Percentiles rank a stretch among this genome's conserved stretches.
Evolutionary conservation across 176 grass and related monocot genomes (phyloP).

Genomic region (Aegilops sharonensis): DNA sequence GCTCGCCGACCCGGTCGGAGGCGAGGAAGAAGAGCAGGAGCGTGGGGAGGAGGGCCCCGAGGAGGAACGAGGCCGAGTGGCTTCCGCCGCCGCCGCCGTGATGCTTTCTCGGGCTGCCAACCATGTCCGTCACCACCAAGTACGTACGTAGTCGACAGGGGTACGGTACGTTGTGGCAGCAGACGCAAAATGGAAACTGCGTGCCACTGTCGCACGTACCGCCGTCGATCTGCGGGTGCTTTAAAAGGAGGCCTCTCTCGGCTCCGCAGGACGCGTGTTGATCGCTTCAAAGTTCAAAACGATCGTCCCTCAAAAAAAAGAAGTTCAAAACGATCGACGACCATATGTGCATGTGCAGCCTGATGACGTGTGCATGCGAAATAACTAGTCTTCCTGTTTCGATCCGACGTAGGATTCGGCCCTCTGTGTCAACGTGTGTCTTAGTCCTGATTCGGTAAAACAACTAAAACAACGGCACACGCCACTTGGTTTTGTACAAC

Average conservation of each 20-base stretch:
- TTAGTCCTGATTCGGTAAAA: too few species aligned
- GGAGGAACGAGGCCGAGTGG: constrained; percentile 33
- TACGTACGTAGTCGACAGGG: background rate
- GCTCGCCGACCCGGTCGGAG: constrained; percentile 33
- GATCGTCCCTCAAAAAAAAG: too few species aligned
- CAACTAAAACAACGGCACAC: background rate
- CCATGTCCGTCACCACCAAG: background rate
- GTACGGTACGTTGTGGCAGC: background rate
- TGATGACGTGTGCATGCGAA: background rate
- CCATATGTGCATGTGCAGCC: background rate
- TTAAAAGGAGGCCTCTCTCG: background rate
- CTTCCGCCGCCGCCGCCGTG: background rate
- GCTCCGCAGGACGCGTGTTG: background rate
- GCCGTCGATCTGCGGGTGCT: background rate
- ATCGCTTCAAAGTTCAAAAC: background rate
- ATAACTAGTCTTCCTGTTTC: background rate
- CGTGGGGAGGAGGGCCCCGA: constrained; percentile 41
- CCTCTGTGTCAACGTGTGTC: background rate
- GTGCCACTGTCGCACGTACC: background rate
- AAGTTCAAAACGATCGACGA: background rate
- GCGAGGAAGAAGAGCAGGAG: constrained; percentile 42
- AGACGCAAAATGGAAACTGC: background rate
- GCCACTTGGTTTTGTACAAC: background rate
- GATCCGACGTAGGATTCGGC: background rate
- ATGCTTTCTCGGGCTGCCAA: constrained; percentile 8